Percentiles rank a stretch among this genome's conserved stretches.
Evolutionary conservation across 805 yeast genomes (phyloP).

Genomic region (Starmerella vaccinii): DNA sequence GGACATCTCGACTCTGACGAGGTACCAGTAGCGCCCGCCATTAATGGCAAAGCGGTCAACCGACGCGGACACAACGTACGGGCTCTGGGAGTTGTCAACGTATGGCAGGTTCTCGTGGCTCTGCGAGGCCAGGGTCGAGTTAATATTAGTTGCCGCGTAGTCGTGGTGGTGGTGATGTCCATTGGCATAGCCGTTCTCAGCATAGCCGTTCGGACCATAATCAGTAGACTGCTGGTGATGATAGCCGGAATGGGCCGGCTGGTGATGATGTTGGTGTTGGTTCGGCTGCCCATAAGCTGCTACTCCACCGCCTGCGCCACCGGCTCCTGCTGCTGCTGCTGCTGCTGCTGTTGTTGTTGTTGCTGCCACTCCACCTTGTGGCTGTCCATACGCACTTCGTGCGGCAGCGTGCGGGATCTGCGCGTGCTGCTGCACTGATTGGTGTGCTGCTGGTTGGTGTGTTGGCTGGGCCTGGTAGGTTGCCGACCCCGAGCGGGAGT

Average conservation of each 20-base stretch:
- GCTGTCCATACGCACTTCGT: not conserved
- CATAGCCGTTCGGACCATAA: not conserved
- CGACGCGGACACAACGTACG: conserved; percentile 47
- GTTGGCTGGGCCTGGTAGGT: not conserved
- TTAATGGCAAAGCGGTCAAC: conserved; percentile 74
- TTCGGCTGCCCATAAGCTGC: not conserved
- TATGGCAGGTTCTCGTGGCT: conserved; percentile 1
- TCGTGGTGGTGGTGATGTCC: not conserved
- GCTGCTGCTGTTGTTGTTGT: not conserved
- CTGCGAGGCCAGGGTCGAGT: not conserved
- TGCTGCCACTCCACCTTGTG: not conserved
- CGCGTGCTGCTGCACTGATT: not conserved
- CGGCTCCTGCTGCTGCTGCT: not conserved
- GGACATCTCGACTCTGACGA: conserved; percentile 54
- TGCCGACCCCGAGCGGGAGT: not conserved
- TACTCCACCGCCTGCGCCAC: not conserved
- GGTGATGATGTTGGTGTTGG: not conserved
- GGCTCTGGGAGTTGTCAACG: not conserved
- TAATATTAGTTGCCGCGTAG: not conserved
- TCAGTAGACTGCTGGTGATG: no score
- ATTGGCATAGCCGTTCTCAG: not conserved
- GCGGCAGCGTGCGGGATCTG: not conserved
- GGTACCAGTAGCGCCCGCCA: conserved; percentile 82
- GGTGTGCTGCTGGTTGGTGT: no score
- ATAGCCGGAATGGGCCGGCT: not conserved